Percentiles rank a stretch among this genome's conserved stretches.
phyloP scores from a whole-genome alignment of 2,329 filamentous ascomycete species.

The Fusarium camptoceras region DNA sequence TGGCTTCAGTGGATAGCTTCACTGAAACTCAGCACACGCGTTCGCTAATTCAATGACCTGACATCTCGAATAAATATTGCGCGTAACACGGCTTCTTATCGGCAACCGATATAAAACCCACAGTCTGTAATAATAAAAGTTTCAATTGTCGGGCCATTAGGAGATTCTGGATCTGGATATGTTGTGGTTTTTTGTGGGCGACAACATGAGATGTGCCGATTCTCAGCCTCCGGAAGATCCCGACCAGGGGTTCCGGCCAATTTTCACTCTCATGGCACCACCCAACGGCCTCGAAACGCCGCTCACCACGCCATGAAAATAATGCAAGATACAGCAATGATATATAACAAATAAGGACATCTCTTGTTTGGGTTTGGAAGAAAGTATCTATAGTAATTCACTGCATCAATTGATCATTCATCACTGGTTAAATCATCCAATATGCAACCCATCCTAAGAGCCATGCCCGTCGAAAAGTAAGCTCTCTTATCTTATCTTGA shows the following conservation, averaged over 20 bases:
- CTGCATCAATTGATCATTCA: not conserved
- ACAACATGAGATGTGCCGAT: slow-evolving; percentile 16
- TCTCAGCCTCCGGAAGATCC: slow-evolving; percentile 29
- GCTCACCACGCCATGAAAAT: slow-evolving; percentile 24
- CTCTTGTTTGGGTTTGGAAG: not conserved
- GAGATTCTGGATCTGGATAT: not conserved
- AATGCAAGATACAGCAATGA: not conserved
- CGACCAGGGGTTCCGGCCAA: slow-evolving; percentile 21
- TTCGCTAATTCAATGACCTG: not conserved
- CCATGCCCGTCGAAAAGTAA: slow-evolving; percentile 34
- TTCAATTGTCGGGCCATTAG: slow-evolving; percentile 1
- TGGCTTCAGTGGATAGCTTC: not conserved
- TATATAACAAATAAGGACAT: slow-evolving; percentile 17
- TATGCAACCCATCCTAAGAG: slow-evolving; percentile 10
- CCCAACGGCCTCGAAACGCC: slow-evolving; percentile 31
- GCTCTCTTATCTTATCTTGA: not conserved
- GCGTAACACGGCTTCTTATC: slow-evolving; percentile 5
- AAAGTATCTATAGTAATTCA: not conserved
- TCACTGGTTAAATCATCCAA: not conserved
- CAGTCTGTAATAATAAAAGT: not conserved
- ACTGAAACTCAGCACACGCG: not conserved
- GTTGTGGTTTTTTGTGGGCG: not conserved
- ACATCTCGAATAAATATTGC: not conserved
- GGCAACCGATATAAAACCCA: not conserved
- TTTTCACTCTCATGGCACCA: slow-evolving; percentile 31